Percentiles rank a stretch among this genome's conserved stretches.
Conservation (phyloP, 176 grass and related monocot species). For the Puya raimondii region DNA sequence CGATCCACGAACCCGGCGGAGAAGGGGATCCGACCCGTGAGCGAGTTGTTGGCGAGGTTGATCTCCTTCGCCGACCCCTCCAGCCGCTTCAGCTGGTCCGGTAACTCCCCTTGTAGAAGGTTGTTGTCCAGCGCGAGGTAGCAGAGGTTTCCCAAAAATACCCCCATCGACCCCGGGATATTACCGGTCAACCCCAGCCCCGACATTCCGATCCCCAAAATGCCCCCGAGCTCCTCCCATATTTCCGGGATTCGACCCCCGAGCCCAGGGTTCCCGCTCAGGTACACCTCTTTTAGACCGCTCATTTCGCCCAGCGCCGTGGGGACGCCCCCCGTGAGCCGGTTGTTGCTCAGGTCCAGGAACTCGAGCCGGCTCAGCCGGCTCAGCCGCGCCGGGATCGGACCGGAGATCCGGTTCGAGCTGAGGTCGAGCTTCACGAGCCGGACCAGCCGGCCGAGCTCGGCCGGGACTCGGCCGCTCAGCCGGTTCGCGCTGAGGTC, state of each 20-base stretch:
- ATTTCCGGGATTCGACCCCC: conserved; percentile 38
- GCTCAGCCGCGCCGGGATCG: conserved; percentile 17
- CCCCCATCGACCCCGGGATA: conserved; percentile 30
- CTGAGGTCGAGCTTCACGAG: conserved; percentile 43
- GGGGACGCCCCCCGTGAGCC: conserved; percentile 31
- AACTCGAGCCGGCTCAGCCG: conserved; percentile 23
- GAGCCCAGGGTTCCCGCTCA: conserved; percentile 31
- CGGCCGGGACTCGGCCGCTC: conserved; percentile 15
- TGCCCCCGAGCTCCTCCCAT: conserved; percentile 19
- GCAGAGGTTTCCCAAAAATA: conserved; percentile 12
- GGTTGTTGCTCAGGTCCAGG: conserved; percentile 36
- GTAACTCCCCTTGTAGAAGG: conserved; percentile 29
- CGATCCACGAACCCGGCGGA: conserved; percentile 23
- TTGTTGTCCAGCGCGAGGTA: conserved; percentile 38
- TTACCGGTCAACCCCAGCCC: conserved; percentile 21
- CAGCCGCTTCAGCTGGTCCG: conserved; percentile 23
- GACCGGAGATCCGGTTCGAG: conserved; percentile 25
- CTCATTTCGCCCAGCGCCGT: conserved; percentile 22
- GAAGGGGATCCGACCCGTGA: conserved; percentile 29
- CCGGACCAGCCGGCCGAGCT: conserved; percentile 15
- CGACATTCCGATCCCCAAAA: conserved; percentile 36
- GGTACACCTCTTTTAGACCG: conserved; percentile 27
- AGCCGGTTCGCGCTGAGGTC: conserved; percentile 35
- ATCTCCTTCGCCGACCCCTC: conserved; percentile 34
- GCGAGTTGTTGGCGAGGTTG: conserved; percentile 31